phyloP scores from a whole-genome alignment of 2,329 filamentous ascomycete species.

The Aspergillus intermedius region DNA sequence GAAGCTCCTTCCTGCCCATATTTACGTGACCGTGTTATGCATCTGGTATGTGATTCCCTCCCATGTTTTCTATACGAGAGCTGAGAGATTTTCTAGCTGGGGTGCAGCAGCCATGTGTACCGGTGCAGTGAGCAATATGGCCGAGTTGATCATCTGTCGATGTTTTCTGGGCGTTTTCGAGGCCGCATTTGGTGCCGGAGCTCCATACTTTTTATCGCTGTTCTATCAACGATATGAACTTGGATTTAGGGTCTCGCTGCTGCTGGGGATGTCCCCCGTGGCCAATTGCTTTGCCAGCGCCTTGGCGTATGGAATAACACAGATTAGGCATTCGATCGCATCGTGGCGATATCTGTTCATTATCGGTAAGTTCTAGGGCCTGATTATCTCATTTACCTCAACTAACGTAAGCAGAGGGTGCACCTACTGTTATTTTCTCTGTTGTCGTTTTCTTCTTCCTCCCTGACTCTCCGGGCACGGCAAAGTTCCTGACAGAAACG shows the following conservation, averaged over 20 bases:
- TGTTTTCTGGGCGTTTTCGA: slow-evolving; percentile 18
- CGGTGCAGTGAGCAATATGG: slow-evolving; percentile 16
- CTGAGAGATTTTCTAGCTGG: slow-evolving; percentile 11
- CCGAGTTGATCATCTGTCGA: slow-evolving; percentile 15
- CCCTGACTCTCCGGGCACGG: slow-evolving; percentile 40
- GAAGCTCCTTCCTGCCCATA: slow-evolving; percentile 20
- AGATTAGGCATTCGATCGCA: slow-evolving; percentile 15
- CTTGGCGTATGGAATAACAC: slow-evolving; percentile 34
- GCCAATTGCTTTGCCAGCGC: slow-evolving; percentile 36
- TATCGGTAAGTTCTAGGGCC: slow-evolving; percentile 23
- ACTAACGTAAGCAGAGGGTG: slow-evolving; percentile 26
- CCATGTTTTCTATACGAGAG: not conserved
- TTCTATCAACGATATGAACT: slow-evolving; percentile 48
- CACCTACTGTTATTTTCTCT: slow-evolving; percentile 39
- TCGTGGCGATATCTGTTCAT: slow-evolving; percentile 44
- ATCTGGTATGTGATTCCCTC: slow-evolving; percentile 10
- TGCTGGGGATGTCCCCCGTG: slow-evolving; percentile 34
- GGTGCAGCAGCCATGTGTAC: slow-evolving; percentile 20
- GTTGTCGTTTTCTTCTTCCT: slow-evolving; percentile 38
- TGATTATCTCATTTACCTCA: slow-evolving; percentile 2
- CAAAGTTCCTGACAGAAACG: slow-evolving; percentile 36
- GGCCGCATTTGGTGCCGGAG: slow-evolving; percentile 16
- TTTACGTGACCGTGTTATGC: slow-evolving; percentile 14
- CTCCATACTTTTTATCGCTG: slow-evolving; percentile 35
- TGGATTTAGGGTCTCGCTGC: slow-evolving; percentile 44